Evolutionary conservation across 805 yeast genomes (phyloP), one percentile per base, ranked within the genome.

Genomic region (Myxozyma geophila): DNA sequence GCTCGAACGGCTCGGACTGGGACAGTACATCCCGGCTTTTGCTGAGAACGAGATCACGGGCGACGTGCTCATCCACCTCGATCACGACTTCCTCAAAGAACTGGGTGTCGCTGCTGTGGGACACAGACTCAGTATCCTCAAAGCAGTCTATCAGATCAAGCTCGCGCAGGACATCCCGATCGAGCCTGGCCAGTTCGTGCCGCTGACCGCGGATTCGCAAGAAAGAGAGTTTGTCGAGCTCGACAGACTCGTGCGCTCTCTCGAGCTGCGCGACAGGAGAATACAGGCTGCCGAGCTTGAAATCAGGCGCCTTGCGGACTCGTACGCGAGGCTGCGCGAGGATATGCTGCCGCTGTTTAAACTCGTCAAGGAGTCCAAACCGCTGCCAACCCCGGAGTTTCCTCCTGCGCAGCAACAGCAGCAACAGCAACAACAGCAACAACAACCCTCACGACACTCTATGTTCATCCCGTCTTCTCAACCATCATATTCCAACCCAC

Each of bases 71-170:
- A 85, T 90, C 1, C 86, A 84, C 65, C 78, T 92, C 55, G 84
- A 85, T 39, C 83, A 89, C 12, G 84, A 82, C 8, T 95, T 91
- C 72, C 82, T 92, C 50, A 79, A 80, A 64, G 97, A 92, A 58
- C 77, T 93, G 71, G 96, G 92, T 1, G 81, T 89, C 0, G 60
- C 65, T 6, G 77, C 79, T 40, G 73, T 88, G 39, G 81, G 82
- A 37, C 81, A 83, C 19, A 80, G 97, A 35, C 78, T 92, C 2
- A 73, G 75, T 46, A 76, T 92, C 48, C 85, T 90, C 73, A 79
- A 82, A 56, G 82, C 84, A 36, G 82, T 91, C 46, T 82, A 85
- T 69, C 83, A 80, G 46, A 76, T 90, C 48, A 74, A 83, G 15
- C 69, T 76, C 12, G 63, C 66, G 35, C 68, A 70, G 36, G 67